Base-by-base conservation (phyloP, 2,329 filamentous ascomycete species). In the Aspergillus sp. region DNA sequence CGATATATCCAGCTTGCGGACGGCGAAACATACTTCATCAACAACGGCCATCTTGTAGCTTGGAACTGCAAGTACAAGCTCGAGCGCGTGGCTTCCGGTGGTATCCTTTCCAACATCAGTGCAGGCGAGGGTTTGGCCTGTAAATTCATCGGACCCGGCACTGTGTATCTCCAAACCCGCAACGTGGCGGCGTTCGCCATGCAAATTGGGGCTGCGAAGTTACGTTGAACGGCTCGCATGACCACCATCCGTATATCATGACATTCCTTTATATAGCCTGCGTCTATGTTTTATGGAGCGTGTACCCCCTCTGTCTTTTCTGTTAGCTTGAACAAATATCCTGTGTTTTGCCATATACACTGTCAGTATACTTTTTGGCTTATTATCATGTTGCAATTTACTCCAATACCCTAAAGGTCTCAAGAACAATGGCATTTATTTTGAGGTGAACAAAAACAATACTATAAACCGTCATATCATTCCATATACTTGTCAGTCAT, bases 31-130 rank as follows among this genome's bases (percentile, higher is more conserved):
- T 98, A 97, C 75, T 91, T 95, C 64, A 87, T 97, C 56, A 91
- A 96, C 68, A 96, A 96, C 67, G 91, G 91, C 3, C 92, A 98
- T 66, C 82, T 98, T 1, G 92, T 98, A 0, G 93, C 95, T 0
- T 99, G 95, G 95, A 97, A 97, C 72, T 93, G 90, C 70, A 91
- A 96, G 70, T 99, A 98, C 69, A 83, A 90, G 4, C 86, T 99
- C 62, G 92, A 97, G 77, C 87, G 95, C 15, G 89, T 96, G 4
- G 88, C 93, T 0, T 95, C 90, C 3, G 95, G 95, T 2, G 95
- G 95, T 39, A 87, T 99, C 62, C 89, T 99, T n/a, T 93, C 90
- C n/a, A 87, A 88, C 9, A 75, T 96, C 21, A 86, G 87, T 27
- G 88, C 91, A 0, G 89, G 84, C 0, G 95, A 99, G 76, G 95